Evolutionary conservation across 169 alveolate genomes (phyloP), one percentile per base, ranked within the genome.

Genomic region (Babesia caballi): DNA sequence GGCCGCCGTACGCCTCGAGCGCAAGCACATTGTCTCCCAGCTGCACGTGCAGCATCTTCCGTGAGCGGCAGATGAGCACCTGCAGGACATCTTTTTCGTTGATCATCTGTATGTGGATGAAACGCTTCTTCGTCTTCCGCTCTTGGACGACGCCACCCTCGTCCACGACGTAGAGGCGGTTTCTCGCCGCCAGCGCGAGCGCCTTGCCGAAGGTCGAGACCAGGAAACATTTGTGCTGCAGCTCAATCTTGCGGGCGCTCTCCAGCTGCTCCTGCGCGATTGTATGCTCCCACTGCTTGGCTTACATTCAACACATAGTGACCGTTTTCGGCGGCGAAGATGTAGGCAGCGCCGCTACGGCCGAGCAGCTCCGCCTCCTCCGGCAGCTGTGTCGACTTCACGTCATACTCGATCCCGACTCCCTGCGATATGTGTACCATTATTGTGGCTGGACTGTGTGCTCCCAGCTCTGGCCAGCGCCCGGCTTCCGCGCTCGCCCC

Each of bases 21-120:
- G 40, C 19, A 3, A 66, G 19, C n/a, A 30, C 12, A 6, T 49
- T 53, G 15, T 66, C 70, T 8, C 61, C 65, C 7, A 76, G 30
- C 36, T 47, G 58, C 32, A 76, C 50, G 46, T 66, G 68, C 4
- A 76, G 69, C 41, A 23, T 8, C 73, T 66, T 65, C 23, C 61
- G 70, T 15, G 15, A 14, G 41, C 70, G 57, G 46, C 81, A 76
- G 1, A 76, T 76, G n/a, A 51, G 49, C 50, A 63, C 85, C 47
- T 30, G 67, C 53, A 76, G 72, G 14, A 46, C 38, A 23, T 49
- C 53, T 8, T 36, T 4, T 32, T 51, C 57, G n/a, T 25, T 33
- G 25, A 76, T 21, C 61, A 70, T 40, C 23, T 36, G 51, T 15
- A 76, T 40, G 14, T 50, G 59, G 1, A 76, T 8, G 12, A 66